Evolutionary conservation across 192 early-diverging fungal species (phyloP).

Genomic region (Umbelopsis sp.): DNA sequence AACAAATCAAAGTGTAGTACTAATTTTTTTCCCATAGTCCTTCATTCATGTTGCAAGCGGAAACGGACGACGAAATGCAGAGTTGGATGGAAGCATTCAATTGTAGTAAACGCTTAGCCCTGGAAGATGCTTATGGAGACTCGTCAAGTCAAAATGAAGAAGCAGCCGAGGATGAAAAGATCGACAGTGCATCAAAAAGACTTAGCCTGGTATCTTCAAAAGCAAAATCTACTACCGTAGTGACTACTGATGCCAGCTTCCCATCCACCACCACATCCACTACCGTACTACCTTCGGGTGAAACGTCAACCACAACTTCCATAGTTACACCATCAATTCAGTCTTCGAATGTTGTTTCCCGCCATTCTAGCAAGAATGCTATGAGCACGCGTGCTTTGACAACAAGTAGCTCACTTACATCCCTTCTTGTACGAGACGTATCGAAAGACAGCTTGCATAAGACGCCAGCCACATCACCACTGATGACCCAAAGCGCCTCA

Average conservation of each 20-base stretch:
- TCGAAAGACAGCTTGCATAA: neutral
- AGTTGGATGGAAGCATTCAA: conserved; percentile 70
- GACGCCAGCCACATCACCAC: neutral
- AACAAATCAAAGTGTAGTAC: neutral
- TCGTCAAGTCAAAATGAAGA: neutral
- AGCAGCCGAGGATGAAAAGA: neutral
- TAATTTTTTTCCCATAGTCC: conserved; percentile 24
- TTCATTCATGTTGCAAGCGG: conserved; percentile 60
- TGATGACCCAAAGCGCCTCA: neutral
- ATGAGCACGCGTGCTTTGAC: neutral
- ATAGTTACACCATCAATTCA: neutral
- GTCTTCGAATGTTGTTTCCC: neutral
- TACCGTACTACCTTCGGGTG: neutral
- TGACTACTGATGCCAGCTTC: conserved; percentile 21
- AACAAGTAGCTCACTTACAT: conserved; percentile 24
- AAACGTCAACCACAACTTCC: conserved; percentile 1
- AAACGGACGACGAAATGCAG: conserved; percentile 69
- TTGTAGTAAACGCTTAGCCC: conserved; percentile 50
- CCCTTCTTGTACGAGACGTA: conserved; percentile 25
- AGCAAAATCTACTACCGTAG: conserved; percentile 27
- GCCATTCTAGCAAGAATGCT: neutral
- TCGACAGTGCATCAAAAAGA: neutral
- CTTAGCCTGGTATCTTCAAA: conserved; percentile 13
- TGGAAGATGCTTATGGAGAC: conserved; percentile 20
- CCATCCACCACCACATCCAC: conserved; percentile 22